phyloP scores from a whole-genome alignment of 495 filamentous ascomycete species.

The Penicillium bovifimosum region DNA sequence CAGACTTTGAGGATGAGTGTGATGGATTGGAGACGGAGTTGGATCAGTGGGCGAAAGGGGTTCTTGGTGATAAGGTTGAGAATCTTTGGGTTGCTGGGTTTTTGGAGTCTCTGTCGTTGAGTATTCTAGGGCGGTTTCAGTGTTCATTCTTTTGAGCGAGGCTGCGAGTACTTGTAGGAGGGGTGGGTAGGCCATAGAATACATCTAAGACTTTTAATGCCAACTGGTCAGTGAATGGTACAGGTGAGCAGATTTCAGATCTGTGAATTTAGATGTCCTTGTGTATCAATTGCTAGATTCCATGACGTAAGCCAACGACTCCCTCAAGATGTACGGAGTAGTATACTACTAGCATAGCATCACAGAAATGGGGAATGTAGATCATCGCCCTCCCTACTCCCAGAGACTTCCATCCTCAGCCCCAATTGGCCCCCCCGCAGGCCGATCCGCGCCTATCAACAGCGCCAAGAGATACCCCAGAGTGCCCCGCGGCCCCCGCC shows the following conservation, averaged over 20 bases:
- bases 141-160: too few species aligned
- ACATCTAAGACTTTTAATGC: too few species aligned
- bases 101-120: not conserved
- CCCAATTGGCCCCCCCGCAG: not conserved
- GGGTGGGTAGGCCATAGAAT: too few species aligned
- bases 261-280: too few species aligned
- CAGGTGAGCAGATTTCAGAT: too few species aligned
- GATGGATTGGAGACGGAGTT: not conserved
- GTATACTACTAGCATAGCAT: not conserved
- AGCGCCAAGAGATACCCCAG: not conserved
- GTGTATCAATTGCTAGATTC: too few species aligned
- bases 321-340: too few species aligned
- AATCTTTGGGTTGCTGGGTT: not conserved
- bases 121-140: not conserved
- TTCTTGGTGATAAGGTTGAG: not conserved
- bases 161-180: too few species aligned
- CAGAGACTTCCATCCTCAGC: too few species aligned
- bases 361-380: not conserved
- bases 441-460: not conserved
- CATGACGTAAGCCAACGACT: too few species aligned
- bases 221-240: too few species aligned
- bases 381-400: not conserved
- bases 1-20: not conserved
- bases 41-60: not conserved
- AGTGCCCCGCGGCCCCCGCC: not conserved